These are phyloP conservation scores for Cordyceps cicadae DNA, from an alignment of 2,329 filamentous ascomycete genomes.

Conservation along the genomic window DNA sequence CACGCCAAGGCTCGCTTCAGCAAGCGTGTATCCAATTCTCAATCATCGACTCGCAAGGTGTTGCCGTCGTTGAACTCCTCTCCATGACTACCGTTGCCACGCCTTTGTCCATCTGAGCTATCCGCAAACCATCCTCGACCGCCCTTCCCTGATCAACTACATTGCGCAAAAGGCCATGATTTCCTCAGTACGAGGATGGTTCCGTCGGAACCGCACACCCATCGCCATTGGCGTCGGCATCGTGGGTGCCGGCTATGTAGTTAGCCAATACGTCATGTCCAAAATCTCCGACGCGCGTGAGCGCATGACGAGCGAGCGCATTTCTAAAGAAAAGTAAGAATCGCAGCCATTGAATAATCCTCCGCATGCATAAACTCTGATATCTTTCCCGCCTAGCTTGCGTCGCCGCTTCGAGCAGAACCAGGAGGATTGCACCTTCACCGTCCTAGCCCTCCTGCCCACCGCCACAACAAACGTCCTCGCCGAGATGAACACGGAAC, in stretches of 20 bases:
- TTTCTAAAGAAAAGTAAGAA: constrained; percentile 88
- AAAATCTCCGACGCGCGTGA: constrained; percentile 91
- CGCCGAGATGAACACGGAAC: constrained; percentile 80
- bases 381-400: constrained; percentile 49
- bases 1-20: background rate
- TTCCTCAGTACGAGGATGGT: constrained; percentile 75
- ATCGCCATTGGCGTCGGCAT: constrained; percentile 83
- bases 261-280: constrained; percentile 81
- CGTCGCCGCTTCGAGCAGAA: constrained; percentile 97
- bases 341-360: background rate
- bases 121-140: background rate
- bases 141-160: background rate
- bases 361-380: background rate
- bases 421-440: constrained; percentile 97
- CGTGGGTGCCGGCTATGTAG: constrained; percentile 82
- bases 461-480: constrained; percentile 86
- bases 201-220: constrained; percentile 83
- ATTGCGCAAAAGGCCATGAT: constrained; percentile 40
- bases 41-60: background rate
- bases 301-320: constrained; percentile 92
- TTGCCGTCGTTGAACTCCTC: background rate
- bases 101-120: background rate
- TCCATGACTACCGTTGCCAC: background rate
- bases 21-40: background rate
- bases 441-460: constrained; percentile 88